These are phyloP conservation scores for Collybia mongolica DNA, from an alignment of 768 basidiomycete species.

Conservation along the genomic window DNA sequence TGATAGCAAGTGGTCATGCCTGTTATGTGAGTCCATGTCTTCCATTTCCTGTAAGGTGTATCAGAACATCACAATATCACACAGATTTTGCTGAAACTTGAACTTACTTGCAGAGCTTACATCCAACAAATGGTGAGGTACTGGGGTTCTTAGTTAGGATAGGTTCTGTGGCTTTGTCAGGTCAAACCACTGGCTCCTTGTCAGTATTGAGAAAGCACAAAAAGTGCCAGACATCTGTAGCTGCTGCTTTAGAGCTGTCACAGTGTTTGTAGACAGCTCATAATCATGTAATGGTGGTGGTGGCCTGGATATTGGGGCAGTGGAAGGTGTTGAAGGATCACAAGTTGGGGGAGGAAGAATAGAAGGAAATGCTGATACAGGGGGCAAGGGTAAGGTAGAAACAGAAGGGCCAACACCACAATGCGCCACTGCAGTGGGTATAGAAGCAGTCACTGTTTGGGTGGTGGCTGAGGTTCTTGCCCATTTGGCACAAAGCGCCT, in stretches of 20 bases:
- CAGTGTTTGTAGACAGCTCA: too few relatives aligned
- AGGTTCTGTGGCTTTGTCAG: background rate
- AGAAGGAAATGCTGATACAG: too few relatives aligned
- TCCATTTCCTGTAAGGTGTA: slow-evolving; percentile 7
- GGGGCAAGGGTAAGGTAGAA: too few relatives aligned
- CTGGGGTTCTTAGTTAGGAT: slow-evolving; percentile 1
- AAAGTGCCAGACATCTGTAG: slow-evolving; percentile 7
- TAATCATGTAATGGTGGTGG: too few relatives aligned
- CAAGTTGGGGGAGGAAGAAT: too few relatives aligned
- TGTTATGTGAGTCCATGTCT: slow-evolving; percentile 8
- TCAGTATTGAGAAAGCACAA: background rate
- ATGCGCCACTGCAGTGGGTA: too few relatives aligned
- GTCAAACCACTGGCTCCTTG: background rate
- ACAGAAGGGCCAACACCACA: too few relatives aligned
- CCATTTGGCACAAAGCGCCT: too few relatives aligned
- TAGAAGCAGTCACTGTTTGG: too few relatives aligned
- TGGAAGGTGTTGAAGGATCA: too few relatives aligned
- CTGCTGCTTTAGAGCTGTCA: background rate
- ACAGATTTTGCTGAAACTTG: background rate
- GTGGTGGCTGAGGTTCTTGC: too few relatives aligned
- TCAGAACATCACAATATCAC: background rate
- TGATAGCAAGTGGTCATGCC: slow-evolving; percentile 6
- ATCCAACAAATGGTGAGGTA: slow-evolving; percentile 3
- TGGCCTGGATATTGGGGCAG: too few relatives aligned
- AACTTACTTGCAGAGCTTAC: slow-evolving; percentile 9